Conservation (phyloP, 192 early-diverging fungal genomes). For the Backusella parvicylindrica region DNA sequence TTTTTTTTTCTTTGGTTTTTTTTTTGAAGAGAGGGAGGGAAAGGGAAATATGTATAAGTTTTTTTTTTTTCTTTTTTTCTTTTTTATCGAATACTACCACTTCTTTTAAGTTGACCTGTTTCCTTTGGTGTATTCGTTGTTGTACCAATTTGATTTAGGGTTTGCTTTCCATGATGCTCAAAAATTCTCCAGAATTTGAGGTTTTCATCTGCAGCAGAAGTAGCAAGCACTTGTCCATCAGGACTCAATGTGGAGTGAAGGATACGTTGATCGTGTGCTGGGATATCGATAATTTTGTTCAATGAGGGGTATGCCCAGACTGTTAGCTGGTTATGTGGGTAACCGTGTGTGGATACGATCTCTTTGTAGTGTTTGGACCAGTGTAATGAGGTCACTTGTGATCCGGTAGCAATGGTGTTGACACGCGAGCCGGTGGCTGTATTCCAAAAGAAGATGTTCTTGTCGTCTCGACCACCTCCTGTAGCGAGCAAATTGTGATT, state of each 20-base stretch:
- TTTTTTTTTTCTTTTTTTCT: no score
- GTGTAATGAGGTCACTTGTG: constrained; percentile 90
- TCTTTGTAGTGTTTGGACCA: constrained; percentile 87
- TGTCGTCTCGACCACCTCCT: constrained; percentile 90
- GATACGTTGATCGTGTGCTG: constrained; percentile 84
- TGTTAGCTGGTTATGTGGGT: constrained; percentile 80
- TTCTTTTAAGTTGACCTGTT: background rate
- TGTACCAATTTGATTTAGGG: background rate
- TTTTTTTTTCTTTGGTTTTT: no score
- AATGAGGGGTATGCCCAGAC: constrained; percentile 83
- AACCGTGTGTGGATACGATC: constrained; percentile 90
- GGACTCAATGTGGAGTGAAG: constrained; percentile 89
- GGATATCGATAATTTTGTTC: constrained; percentile 69
- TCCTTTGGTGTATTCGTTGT: background rate
- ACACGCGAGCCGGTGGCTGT: constrained; percentile 59
- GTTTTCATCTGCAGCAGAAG: constrained; percentile 90
- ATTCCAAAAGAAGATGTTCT: constrained; percentile 93
- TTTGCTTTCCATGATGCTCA: constrained; percentile 34
- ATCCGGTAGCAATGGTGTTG: constrained; percentile 71
- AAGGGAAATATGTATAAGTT: background rate
- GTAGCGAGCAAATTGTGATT: constrained; percentile 78
- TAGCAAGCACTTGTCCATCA: constrained; percentile 89
- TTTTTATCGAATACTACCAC: background rate
- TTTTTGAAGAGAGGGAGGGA: background rate
- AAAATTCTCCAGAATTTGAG: constrained; percentile 96